Evolutionary conservation across 2,329 filamentous ascomycete genomes (phyloP), one percentile per base, ranked within the genome.

Genomic region (Fusarium brachygibbosum): DNA sequence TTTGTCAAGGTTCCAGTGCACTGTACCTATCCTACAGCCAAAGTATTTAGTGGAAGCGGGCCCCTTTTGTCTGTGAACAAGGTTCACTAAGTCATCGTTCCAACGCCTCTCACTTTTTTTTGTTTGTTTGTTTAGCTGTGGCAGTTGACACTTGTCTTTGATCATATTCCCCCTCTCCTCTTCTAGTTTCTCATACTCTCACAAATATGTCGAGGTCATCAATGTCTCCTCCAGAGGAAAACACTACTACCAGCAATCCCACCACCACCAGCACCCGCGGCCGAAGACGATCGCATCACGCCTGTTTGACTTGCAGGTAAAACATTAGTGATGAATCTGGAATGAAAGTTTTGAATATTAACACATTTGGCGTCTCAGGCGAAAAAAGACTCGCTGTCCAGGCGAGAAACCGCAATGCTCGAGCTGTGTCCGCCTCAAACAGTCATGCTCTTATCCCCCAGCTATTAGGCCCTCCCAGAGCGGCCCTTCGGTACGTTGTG

Each of bases 341-440:
- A 14, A 34, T 38, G 9, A 5, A 4, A 23, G 34, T 55, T 40
- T 42, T 38, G 11, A 23, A 6, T 44, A 45, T 23, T 41, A 17
- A 63, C 49, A 23, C 19, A 25, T 35, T 13, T 37, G 34, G 11
- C 50, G 13, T 35, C 25, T 35, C 59, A 78, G 83, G 72, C 75
- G 83, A 54, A 85, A 86, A 70, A 86, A 86, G 71, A 85, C 81
- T 4, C 80, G 84, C 34, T 86, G 84, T 70, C 84, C 84, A 0
- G 84, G 83, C 9, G 84, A 86, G 72, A 84, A 82, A 69, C 84
- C 84, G 7, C 78, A 81, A 2, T 86, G 84, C 60, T 86, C 84
- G 12, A 84, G 82, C 69, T 86, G 84, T 69, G 76, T 81, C 13
- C 81, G 84, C 17, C 77, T 86, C 11, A 81, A 80, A 50, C 84